phyloP scores from a whole-genome alignment of 495 filamentous ascomycete species.

The Daldinia concentrica region DNA sequence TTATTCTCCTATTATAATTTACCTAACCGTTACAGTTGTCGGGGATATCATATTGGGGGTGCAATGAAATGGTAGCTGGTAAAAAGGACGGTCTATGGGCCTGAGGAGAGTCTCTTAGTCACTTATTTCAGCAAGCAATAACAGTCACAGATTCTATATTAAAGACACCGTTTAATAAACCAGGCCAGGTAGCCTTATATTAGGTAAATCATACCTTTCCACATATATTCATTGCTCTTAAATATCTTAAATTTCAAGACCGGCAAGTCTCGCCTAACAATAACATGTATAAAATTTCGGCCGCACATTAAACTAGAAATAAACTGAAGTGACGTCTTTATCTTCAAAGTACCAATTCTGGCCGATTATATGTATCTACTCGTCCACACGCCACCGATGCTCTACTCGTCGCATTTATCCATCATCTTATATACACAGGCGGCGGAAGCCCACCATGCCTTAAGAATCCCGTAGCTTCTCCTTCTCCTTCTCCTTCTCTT shows the following conservation, averaged over 20 bases:
- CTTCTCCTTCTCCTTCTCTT: conserved; percentile 5
- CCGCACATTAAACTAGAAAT: not conserved
- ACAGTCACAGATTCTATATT: not conserved
- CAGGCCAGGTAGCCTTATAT: not conserved
- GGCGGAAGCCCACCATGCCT: conserved; percentile 9
- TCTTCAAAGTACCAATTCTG: conserved; percentile 42
- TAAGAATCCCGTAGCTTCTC: not conserved
- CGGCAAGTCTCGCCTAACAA: not conserved
- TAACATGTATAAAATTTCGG: not conserved
- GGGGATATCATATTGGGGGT: too few relatives aligned
- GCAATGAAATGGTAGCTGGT: too few relatives aligned
- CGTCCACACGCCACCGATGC: conserved; percentile 22
- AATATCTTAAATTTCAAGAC: not conserved
- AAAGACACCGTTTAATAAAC: not conserved
- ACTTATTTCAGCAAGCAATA: too few relatives aligned
- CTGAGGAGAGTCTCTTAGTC: too few relatives aligned
- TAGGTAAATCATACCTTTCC: not conserved
- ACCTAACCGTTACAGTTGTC: too few relatives aligned
- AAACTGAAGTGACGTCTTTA: conserved; percentile 10
- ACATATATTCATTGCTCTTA: not conserved
- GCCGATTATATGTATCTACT: conserved; percentile 45
- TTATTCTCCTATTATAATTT: too few relatives aligned
- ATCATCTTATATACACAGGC: conserved; percentile 41
- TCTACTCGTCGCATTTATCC: conserved; percentile 22
- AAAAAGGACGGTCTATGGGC: too few relatives aligned